Base-by-base conservation (phyloP, 208 protist genomes). In the Trypanosomatidae sp. region DNA sequence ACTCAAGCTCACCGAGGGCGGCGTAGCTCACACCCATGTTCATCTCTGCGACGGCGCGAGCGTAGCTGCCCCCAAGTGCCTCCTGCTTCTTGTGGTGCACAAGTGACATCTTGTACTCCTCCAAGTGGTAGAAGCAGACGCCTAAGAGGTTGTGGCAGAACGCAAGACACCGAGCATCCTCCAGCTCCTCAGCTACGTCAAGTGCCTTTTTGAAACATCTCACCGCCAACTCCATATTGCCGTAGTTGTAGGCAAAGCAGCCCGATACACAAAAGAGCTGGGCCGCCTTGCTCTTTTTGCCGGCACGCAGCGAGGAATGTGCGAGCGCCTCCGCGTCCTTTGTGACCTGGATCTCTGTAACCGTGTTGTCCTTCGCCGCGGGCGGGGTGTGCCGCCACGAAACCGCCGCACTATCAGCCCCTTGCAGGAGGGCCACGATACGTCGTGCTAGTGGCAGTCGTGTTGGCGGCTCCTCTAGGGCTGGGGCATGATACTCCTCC, bases 61-160 rank as follows among this genome's bases (percentile, higher is more conserved):
- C 81, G 80, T 95, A 97, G 62, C 77, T 76, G n/a, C 82, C 87
- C 3, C 87, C 91, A 53, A 97, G 87, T 49, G 88, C 56, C 76
- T 93, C 87, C 73, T 95, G 93, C 73, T 93, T 83, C 67, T 92
- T 92, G 84, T 97, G 83, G 55, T 96, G 89, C 36, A 96, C 62
- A 10, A 97, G 79, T 36, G 93, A 56, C 69, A 85, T 81, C 65
- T 94, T 94, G 77, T 88, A 91, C 78, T 91, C 81, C 19, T 78
- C 80, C 3, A 96, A 79, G 33, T 81, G 86, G 79, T 82, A 87
- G 74, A 94, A 70, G 66, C 87, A 93, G 4, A 94, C 82, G 43
- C 93, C 93, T n/a, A 94, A 71, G 19, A 95, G 62, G 77, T 97
- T 97, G 82, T 97, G 88, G 74, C 87, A 92, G 73, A 93, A 91